phyloP scores from a whole-genome alignment of 352 stramenopile species.

The Pythium aristosporum region DNA sequence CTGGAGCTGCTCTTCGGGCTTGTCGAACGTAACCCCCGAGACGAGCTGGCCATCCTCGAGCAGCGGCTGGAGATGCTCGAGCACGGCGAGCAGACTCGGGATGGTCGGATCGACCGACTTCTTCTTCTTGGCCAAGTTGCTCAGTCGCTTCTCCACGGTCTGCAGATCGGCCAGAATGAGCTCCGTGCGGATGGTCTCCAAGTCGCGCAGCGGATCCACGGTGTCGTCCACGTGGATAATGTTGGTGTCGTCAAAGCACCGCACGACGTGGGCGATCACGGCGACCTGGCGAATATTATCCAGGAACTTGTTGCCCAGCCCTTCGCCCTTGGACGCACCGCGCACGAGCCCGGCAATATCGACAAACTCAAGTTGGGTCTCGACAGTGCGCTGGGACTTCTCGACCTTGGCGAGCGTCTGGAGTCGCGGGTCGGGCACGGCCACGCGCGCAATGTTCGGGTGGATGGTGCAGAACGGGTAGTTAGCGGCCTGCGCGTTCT shows the following conservation, averaged over 20 bases:
- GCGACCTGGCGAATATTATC: constrained; percentile 86
- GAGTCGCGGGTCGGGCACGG: constrained; percentile 65
- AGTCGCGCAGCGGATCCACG: constrained; percentile 96
- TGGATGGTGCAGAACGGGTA: constrained; percentile 91
- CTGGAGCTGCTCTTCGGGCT: constrained; percentile 84
- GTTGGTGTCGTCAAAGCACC: constrained; percentile 98
- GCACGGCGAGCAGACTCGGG: constrained; percentile 48
- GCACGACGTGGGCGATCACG: constrained; percentile 90
- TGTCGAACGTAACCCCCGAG: constrained; percentile 52
- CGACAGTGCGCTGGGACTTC: constrained; percentile 57
- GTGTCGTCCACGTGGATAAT: constrained; percentile 97
- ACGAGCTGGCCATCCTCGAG: constrained; percentile 86
- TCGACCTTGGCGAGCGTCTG: constrained; percentile 65
- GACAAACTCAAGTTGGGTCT: constrained; percentile 76
- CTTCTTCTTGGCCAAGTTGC: constrained; percentile 74
- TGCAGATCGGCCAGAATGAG: constrained; percentile 92
- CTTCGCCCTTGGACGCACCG: constrained; percentile 78
- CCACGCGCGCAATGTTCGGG: constrained; percentile 78
- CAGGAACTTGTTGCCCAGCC: constrained; percentile 87
- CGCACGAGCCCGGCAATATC: constrained; percentile 86
- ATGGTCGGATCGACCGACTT: constrained; percentile 67
- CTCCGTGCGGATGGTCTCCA: constrained; percentile 98
- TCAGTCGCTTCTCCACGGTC: constrained; percentile 68
- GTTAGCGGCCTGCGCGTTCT: constrained; percentile 83
- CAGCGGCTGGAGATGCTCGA: constrained; percentile 58